These are phyloP conservation scores for Dactylellina haptotyla DNA, from an alignment of 2,329 filamentous ascomycete genomes.

Conservation along the genomic window DNA sequence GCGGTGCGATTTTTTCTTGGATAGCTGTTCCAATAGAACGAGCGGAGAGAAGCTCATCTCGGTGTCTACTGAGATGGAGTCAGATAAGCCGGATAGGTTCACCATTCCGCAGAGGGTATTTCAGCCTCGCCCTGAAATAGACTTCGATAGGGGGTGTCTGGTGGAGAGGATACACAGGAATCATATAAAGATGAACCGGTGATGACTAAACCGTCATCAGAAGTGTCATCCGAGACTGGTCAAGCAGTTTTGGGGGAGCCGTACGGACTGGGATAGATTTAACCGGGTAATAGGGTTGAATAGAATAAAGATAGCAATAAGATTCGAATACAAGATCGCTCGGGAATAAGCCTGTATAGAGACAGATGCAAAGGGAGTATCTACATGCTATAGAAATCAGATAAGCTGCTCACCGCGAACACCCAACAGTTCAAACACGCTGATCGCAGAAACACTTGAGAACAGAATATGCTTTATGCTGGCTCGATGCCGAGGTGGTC, in stretches of 20 bases:
- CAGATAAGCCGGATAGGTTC: conserved; percentile 30
- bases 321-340: conserved; percentile 9
- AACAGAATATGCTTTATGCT: not conserved
- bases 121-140: conserved; percentile 26
- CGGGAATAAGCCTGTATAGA: conserved; percentile 17
- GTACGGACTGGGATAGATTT: not conserved
- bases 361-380: conserved; percentile 28
- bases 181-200: not conserved
- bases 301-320: conserved; percentile 2
- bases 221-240: not conserved
- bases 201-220: no score
- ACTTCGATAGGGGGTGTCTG: conserved; percentile 33
- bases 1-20: conserved; percentile 28
- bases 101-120: conserved; percentile 28
- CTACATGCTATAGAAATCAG: conserved; percentile 19
- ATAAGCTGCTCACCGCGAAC: not conserved
- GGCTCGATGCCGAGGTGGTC: conserved; percentile 52
- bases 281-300: not conserved
- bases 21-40: conserved; percentile 21
- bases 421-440: no score
- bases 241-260: not conserved
- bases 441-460: not conserved
- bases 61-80: conserved; percentile 39
- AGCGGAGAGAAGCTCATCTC: conserved; percentile 21
- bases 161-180: conserved; percentile 20